phyloP scores from a whole-genome alignment of 805 yeast genomes.

The Sugiyamaella boreocaroliniensis region DNA sequence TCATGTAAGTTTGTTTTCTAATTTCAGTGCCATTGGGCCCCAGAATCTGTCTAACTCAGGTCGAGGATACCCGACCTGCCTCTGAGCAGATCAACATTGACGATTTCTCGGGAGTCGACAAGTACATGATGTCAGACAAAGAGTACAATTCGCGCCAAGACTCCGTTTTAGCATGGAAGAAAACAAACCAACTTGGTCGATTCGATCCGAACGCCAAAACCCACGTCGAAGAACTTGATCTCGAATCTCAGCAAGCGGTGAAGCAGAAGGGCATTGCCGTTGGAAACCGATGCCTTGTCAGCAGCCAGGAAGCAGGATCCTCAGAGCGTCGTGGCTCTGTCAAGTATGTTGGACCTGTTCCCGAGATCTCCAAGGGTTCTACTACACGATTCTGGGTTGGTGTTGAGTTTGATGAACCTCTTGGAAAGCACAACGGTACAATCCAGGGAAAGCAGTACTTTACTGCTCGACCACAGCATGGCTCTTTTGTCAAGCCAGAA shows the following conservation, averaged over 20 bases:
- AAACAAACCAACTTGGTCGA: constrained; percentile 59
- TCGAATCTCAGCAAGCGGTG: constrained; percentile 11
- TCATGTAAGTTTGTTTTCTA: constrained; percentile 35
- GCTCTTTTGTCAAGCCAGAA: constrained; percentile 70
- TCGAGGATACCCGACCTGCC: constrained; percentile 30
- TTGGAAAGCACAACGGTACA: constrained; percentile 80
- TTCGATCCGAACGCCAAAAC: constrained; percentile 47
- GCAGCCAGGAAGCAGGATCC: constrained; percentile 28
- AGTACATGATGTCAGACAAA: constrained; percentile 46
- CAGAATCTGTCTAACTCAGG: neutral
- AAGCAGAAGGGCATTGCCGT: constrained; percentile 12
- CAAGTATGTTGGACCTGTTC: constrained; percentile 60
- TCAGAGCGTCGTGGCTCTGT: constrained; percentile 62
- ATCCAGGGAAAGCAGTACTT: constrained; percentile 58
- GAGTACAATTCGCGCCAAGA: constrained; percentile 55
- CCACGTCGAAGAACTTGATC: constrained; percentile 5
- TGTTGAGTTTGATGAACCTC: constrained; percentile 75
- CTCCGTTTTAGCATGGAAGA: constrained; percentile 75
- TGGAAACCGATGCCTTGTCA: constrained; percentile 31
- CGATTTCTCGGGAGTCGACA: constrained; percentile 32
- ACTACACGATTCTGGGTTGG: constrained; percentile 60
- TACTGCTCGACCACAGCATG: constrained; percentile 49
- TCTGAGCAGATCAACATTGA: constrained; percentile 27
- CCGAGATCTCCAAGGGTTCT: constrained; percentile 45
- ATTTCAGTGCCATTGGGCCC: neutral